A percentile compares a stretch with the other conserved stretches of the same genome.
phyloP scores from a whole-genome alignment of 2,329 filamentous ascomycete genomes.

The Aspergillus sp. region DNA sequence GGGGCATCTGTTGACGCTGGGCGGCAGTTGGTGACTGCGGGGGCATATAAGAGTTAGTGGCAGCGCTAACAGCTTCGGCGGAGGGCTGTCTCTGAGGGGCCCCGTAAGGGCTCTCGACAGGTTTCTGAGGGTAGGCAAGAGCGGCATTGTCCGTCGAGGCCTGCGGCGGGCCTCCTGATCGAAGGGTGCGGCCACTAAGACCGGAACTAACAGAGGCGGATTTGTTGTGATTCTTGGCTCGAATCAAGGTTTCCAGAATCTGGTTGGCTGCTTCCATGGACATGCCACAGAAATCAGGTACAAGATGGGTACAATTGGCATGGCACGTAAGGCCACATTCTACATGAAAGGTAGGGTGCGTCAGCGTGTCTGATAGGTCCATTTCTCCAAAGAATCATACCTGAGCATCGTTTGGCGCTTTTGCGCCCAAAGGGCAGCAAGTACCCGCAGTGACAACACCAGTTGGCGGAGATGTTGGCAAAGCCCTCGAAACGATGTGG shows the following conservation, averaged over 20 bases:
- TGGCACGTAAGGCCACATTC: slow-evolving; percentile 94
- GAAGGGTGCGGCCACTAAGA: slow-evolving; percentile 67
- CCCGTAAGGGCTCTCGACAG: slow-evolving; percentile 37
- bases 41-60: slow-evolving; percentile 42
- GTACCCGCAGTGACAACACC: slow-evolving; percentile 99
- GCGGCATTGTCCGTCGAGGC: slow-evolving; percentile 38
- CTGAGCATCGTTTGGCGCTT: slow-evolving; percentile 87
- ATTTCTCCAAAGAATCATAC: slow-evolving; percentile 45
- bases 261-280: slow-evolving; percentile 96
- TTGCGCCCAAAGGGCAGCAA: slow-evolving; percentile 92
- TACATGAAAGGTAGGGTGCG: slow-evolving; percentile 6
- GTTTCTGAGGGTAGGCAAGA: slow-evolving; percentile 36
- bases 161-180: slow-evolving; percentile 52
- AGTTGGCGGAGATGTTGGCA: slow-evolving; percentile 96
- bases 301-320: slow-evolving; percentile 86
- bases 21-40: slow-evolving; percentile 46
- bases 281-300: slow-evolving; percentile 99
- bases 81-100: slow-evolving; percentile 38
- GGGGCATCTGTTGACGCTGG: slow-evolving; percentile 46
- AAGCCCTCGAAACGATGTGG: slow-evolving; percentile 97
- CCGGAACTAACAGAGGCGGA: slow-evolving; percentile 50
- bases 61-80: slow-evolving; percentile 43
- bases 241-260: slow-evolving; percentile 82
- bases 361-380: neutral
- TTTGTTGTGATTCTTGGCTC: slow-evolving; percentile 71